Evolutionary conservation across 176 grass and related monocot genomes (phyloP).

Genomic region (Phragmites australis): DNA sequence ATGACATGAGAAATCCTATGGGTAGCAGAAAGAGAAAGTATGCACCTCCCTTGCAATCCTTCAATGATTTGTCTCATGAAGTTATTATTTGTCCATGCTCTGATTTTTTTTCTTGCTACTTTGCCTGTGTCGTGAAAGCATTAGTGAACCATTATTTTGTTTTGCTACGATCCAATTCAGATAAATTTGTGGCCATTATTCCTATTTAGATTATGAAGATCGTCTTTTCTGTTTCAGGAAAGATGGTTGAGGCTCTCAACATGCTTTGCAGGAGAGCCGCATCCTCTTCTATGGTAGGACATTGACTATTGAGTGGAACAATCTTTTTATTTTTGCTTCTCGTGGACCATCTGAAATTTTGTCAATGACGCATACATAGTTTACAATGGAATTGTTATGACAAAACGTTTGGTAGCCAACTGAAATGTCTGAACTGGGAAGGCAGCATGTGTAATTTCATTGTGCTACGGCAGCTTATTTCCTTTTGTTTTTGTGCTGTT

Average conservation of each 20-base stretch:
- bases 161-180: neutral
- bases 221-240: constrained; percentile 26
- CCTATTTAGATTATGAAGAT: constrained; percentile 19
- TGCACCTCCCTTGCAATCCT: constrained; percentile 35
- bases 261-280: constrained; percentile 6
- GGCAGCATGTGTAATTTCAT: neutral
- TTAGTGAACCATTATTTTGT: neutral
- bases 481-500: neutral
- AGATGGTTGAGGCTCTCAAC: constrained; percentile 31
- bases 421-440: neutral
- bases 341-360: neutral
- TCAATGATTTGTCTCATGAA: constrained; percentile 27
- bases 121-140: neutral
- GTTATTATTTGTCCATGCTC: constrained; percentile 10
- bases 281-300: neutral
- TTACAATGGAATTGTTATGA: neutral
- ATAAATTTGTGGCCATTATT: neutral
- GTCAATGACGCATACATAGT: neutral
- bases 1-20: constrained; percentile 79
- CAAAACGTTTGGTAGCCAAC: neutral
- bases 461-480: neutral
- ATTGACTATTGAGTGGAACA: neutral
- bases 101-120: neutral
- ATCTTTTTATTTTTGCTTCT: neutral
- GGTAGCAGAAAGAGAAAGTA: constrained; percentile 99